Evolutionary conservation across 106 monocot genomes (phyloP), one percentile per base, ranked within the genome.

Genomic region (Posidonia australis): DNA sequence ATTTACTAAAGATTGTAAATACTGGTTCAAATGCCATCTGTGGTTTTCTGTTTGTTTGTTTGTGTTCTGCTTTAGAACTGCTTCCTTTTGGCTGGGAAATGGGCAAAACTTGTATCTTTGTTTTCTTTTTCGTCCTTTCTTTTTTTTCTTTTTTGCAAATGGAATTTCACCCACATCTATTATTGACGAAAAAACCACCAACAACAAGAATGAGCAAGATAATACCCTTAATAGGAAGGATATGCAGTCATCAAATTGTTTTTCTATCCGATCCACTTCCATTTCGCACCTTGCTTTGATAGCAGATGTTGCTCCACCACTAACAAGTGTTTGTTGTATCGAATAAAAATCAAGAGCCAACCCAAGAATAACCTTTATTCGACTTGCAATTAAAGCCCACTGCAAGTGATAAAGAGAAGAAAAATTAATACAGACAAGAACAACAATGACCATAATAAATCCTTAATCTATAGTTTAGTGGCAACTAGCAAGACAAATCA

Each of bases 191-290:
- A 36, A 2, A 36, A 36, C 36, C 7, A 36, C 2, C 36, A 36
- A 36, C 36, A 36, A 36, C 7, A 10, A 47, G 20, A 42, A 41
- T 10, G 24, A 25, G 20, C 21, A 43, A 10, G 44, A 63, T 63
- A 23, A 27, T 87, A 96, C 96, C 78, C 86, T 80, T n/a, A 96
- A 65, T 46, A 96, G 84, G 76, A 96, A 90, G 13, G 84, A 84
- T 49, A 96, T 77, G 68, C 87, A 90, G 28, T 96, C 96, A 57
- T 90, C 87, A 73, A 96, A 96, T 55, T 90, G 94, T 62, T 81
- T 96, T 60, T 90, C 94, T 45, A 96, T 84, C 47, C 86, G 62
- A 44, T 87, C 86, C 20, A 90, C 72, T 75, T 96, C 94, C 75
- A 80, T 77, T 70, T 96, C 90, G 44, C 94, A 90, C 75, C 90